These are phyloP conservation scores for Solanum hybrid DNA, from an alignment of 305 asterid genomes.

Conservation along the genomic window DNA sequence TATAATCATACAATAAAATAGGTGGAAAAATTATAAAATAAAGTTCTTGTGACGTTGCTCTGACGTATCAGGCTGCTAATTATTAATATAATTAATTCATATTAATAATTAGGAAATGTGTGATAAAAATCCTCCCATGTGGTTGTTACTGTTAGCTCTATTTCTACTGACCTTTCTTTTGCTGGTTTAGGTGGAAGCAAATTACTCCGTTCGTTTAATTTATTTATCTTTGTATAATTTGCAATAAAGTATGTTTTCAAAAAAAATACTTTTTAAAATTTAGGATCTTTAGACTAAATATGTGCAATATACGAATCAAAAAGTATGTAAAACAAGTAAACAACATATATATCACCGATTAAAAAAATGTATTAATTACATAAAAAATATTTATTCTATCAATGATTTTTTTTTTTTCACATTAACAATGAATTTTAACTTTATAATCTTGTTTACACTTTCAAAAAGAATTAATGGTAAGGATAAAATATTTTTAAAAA, in stretches of 20 bases:
- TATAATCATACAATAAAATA: neutral
- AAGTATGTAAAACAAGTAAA: neutral
- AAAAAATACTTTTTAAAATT: neutral
- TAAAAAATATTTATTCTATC: neutral
- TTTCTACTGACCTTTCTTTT: neutral
- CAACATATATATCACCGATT: neutral
- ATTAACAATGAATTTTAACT: neutral
- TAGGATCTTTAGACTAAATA: neutral
- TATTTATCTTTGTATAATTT: neutral
- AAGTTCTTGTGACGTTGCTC: neutral
- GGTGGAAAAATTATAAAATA: neutral
- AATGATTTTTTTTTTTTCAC: neutral
- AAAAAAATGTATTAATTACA: neutral
- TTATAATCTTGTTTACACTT: too few relatives aligned
- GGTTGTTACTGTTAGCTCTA: slow-evolving; percentile 2
- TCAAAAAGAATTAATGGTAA: too few relatives aligned
- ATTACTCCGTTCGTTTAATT: neutral
- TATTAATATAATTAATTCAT: too few relatives aligned
- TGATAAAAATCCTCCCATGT: neutral
- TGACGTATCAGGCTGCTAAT: neutral
- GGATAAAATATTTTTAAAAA: fast-evolving
- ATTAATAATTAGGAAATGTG: neutral
- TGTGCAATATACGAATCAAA: neutral
- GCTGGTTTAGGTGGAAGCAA: neutral
- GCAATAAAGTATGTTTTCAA: too few relatives aligned